A percentile compares a stretch with the other conserved stretches of the same genome.
Conservation (phyloP, 192 early-diverging fungal species). For the Linnemannia hyalina region DNA sequence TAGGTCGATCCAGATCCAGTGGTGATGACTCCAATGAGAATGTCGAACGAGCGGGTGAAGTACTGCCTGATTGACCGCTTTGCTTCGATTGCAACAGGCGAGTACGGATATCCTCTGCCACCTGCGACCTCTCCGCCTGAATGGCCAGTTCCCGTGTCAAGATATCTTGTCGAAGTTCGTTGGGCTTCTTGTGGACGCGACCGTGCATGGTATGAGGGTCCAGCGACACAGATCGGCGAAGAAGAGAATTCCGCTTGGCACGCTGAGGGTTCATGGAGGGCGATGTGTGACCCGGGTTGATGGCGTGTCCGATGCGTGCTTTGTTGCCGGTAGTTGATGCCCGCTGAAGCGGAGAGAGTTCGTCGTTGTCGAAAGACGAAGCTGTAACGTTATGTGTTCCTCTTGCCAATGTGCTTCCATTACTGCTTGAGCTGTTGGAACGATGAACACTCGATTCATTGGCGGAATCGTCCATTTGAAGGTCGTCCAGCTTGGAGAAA, state of each 20-base stretch:
- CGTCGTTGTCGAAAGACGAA: neutral
- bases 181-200: constrained; percentile 44
- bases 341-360: neutral
- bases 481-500: constrained; percentile 35
- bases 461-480: constrained; percentile 15
- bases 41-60: constrained; percentile 6
- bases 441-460: constrained; percentile 9
- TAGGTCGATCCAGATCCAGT: constrained; percentile 40
- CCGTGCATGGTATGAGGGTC: constrained; percentile 54
- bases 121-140: constrained; percentile 39
- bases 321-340: constrained; percentile 6
- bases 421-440: constrained; percentile 44
- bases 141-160: constrained; percentile 36
- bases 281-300: constrained; percentile 22
- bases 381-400: neutral
- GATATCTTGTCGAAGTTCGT: constrained; percentile 44
- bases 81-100: constrained; percentile 30
- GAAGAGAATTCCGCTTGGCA: constrained; percentile 39
- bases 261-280: constrained; percentile 41
- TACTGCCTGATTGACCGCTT: neutral
- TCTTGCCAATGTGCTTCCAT: constrained; percentile 17
- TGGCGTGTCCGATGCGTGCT: constrained; percentile 22
- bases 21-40: constrained; percentile 50
- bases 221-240: constrained; percentile 47
- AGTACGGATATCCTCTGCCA: constrained; percentile 35